Evolutionary conservation across 2,329 filamentous ascomycete genomes (phyloP), one percentile per base, ranked within the genome.

Genomic region (Neoarthrinium moseri): DNA sequence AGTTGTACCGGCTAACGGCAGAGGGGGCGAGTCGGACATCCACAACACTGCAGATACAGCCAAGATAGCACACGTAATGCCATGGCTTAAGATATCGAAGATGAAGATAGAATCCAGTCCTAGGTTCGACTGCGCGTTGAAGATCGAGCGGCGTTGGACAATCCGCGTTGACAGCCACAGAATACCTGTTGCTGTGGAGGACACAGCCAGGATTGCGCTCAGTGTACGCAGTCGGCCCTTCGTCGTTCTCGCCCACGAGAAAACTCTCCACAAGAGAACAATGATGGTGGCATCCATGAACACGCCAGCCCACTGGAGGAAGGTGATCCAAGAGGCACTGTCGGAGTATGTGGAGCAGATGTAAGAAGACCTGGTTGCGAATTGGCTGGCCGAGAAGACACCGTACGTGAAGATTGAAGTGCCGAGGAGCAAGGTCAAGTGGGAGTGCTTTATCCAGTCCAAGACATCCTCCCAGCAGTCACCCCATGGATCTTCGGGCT

Each of bases 241-340:
- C 5, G 72, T 70, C 0, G 73, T 77, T 32, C 72, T 68, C 1
- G 72, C 64, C 75, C 77, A 79, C 11, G 70, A 69, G 5, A 81
- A 57, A 4, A 78, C 64, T 27, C 75, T 70, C 77, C 78, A 81
- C 3, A 69, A 48, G 8, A 77, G 57, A n/a, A 77, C 56, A 17
- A 74, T 55, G 42, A 79, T 71, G 30, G 60, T 46, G 6, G 70
- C 67, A 51, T 81, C 77, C 5, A 77, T 60, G 18, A 69, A 47
- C 15, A 80, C 56, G 0, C 74, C 73, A 2, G 67, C 15, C 38
- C 69, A 63, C 49, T 80, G 78, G 6, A 73, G 52, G n/a, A 64
- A 50, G 1, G 73, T 51, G 2, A 71, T 60, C 15, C 58, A 58
- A 4, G 59, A 54, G 3, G 59, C 59, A 41, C 62, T 68, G 44